phyloP scores from a whole-genome alignment of 805 yeast species.

The Schwanniomyces yamadae region DNA sequence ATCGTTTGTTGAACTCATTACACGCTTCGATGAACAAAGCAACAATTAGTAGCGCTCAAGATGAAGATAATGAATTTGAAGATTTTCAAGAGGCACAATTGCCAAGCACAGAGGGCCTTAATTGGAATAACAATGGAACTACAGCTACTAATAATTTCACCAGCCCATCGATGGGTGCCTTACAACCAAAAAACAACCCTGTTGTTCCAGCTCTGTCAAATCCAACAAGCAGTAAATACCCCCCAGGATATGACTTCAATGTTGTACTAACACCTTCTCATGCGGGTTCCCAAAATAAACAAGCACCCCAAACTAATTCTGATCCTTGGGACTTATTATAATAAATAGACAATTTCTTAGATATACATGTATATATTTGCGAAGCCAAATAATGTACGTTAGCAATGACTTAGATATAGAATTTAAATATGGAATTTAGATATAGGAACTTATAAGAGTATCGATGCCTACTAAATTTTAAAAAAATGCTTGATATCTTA shows the following conservation, averaged over 20 bases:
- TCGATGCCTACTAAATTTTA: too few relatives aligned
- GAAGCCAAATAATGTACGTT: too few relatives aligned
- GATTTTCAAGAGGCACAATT: conserved; percentile 22
- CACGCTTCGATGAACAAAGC: conserved; percentile 20
- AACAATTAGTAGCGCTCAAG: background rate
- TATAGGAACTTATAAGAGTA: too few relatives aligned
- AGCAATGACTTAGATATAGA: too few relatives aligned
- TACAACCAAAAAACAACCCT: conserved; percentile 4
- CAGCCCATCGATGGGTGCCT: too few relatives aligned
- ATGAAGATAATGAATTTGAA: conserved; percentile 25
- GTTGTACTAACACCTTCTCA: conserved; percentile 27
- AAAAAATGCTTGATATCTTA: too few relatives aligned
- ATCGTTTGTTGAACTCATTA: conserved; percentile 21
- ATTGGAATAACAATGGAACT: conserved; percentile 14
- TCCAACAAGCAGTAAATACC: conserved; percentile 16
- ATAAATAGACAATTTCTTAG: too few relatives aligned
- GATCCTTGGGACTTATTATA: background rate
- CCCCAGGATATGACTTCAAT: conserved; percentile 33
- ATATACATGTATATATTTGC: too few relatives aligned
- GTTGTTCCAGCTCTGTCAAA: background rate
- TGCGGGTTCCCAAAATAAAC: background rate
- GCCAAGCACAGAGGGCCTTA: conserved; percentile 4
- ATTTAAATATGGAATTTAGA: too few relatives aligned
- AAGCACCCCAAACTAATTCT: background rate
- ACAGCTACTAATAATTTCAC: background rate